Evolutionary conservation across 1,284 basidiomycete species (phyloP), one percentile per base, ranked within the genome.

Genomic region (Austroboletus sp.): DNA sequence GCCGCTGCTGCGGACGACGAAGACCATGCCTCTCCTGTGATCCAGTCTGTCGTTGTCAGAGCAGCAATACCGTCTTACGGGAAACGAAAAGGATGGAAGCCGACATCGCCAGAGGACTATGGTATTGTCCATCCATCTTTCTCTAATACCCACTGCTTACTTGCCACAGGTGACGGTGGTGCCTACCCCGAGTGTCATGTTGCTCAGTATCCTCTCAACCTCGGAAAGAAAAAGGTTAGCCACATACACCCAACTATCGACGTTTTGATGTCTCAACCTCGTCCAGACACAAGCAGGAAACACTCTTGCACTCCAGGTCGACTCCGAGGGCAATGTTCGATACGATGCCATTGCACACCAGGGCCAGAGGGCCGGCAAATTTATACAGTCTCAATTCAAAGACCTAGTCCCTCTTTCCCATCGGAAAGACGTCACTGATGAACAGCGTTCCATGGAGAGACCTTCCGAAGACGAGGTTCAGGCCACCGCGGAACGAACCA

Each of bases 271-370:
- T 46, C 32, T 39, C 2, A 25, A 25, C 26, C 36, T 50, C 31
- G 23, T 27, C n/a, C 38, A 93, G 89, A 82, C 87, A 2, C 82
- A 86, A 3, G 82, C 89, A 17, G 93, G 93, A 6, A 93, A 93
- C 57, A 96, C 94, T 0, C 78, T 99, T 8, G 92, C 96, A 8
- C 78, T 99, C 3, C 94, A 96, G 74, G 94, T 98, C 10, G 96
- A 98, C 61, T 82, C 80, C 44, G 93, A 98, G 62, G 96, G 96
- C 27, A 94, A 92, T 53, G 91, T 98, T 44, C 84, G 91, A 52
- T 99, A 98, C 66, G 95, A 96, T 67, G 92, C 90, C 46, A 97
- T 98, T 56, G 95, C 94, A 5, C 85, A 87, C 49, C 94, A 98
- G 68, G 94, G 94, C 27, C 87, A 96, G 57, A 82, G 89, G 11